Conservation (phyloP, 2,329 filamentous ascomycete genomes). For the Huntiella bhutanensis region DNA sequence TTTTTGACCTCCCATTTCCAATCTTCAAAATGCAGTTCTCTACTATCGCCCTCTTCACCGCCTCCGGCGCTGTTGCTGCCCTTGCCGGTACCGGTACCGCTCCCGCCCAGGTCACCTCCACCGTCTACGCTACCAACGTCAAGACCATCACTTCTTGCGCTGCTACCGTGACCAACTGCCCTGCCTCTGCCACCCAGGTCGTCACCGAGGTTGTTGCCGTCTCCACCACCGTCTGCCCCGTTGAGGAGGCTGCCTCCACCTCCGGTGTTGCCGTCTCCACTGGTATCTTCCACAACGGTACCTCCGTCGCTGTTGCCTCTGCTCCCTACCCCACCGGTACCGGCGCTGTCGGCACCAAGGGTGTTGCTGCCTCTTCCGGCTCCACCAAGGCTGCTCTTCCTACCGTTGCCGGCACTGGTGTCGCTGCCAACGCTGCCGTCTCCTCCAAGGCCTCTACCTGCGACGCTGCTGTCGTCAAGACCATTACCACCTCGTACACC, state of each 20-base stretch:
- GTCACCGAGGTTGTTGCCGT: conserved; percentile 21
- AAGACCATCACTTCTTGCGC: conserved; percentile 44
- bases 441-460: conserved; percentile 14
- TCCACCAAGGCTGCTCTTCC: conserved; percentile 11
- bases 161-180: conserved; percentile 44
- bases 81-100: conserved; percentile 16
- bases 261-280: conserved; percentile 3
- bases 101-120: conserved; percentile 27
- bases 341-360: conserved; percentile 1
- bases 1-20: conserved; percentile 16
- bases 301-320: neutral
- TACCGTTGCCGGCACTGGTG: conserved; percentile 8
- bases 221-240: conserved; percentile 24
- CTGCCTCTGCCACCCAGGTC: conserved; percentile 21
- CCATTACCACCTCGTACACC: conserved; percentile 36
- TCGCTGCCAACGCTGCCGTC: conserved; percentile 9
- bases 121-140: conserved; percentile 38
- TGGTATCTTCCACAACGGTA: conserved; percentile 12
- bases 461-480: conserved; percentile 24
- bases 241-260: conserved; percentile 11
- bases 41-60: conserved; percentile 31
- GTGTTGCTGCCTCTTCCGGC: conserved; percentile 7
- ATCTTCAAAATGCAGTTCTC: conserved; percentile 32
- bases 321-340: conserved; percentile 10
- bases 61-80: conserved; percentile 28